Evolutionary conservation across 2,329 filamentous ascomycete species (phyloP), one percentile per base, ranked within the genome.

Genomic region (Clonostachys byssicola): DNA sequence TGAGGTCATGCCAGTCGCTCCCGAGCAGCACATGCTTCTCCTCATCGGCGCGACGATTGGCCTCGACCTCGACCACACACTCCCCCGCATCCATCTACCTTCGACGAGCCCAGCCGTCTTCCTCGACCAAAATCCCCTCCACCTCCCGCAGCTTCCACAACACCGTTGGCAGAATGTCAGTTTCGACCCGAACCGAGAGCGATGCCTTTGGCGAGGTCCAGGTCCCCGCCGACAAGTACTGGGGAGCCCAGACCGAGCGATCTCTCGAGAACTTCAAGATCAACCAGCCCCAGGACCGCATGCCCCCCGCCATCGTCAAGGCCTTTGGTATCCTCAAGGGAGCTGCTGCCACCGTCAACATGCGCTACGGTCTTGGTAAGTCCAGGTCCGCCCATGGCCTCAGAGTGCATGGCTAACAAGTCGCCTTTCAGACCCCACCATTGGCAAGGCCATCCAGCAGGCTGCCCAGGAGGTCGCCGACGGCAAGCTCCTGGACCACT

Each of bases 241-340:
- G 94, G 92, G 94, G 94, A 64, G 92, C 92, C 51, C 92, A 96
- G 80, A 96, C 92, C 47, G 88, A 96, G 80, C 86, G 92, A 57
- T 97, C 92, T 45, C 81, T 97, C 67, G 86, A 88, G 71, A 99
- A 99, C 79, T 99, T 99, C 81, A 88, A 87, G 70, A 97, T 99
- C 83, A 97, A 97, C 75, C 94, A 97, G 79, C 94, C 94, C 51
- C 90, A 96, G 73, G 94, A 99, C 68, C 91, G 94, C 67, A 97
- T 97, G 92, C 94, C 94, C 43, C 86, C 90, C 55, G 88, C 92
- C 42, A 87, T 99, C 59, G 78, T 97, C 62, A 86, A 85, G 71
- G 94, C 94, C 7, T 96, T 99, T 67, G 94, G 94, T 65, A 95
- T 97, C 61, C 80, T 99, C 56, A 99, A 99, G 82, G 92, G 92